phyloP scores from a whole-genome alignment of 768 basidiomycete species.

The Pleurotus citrinopileatus region DNA sequence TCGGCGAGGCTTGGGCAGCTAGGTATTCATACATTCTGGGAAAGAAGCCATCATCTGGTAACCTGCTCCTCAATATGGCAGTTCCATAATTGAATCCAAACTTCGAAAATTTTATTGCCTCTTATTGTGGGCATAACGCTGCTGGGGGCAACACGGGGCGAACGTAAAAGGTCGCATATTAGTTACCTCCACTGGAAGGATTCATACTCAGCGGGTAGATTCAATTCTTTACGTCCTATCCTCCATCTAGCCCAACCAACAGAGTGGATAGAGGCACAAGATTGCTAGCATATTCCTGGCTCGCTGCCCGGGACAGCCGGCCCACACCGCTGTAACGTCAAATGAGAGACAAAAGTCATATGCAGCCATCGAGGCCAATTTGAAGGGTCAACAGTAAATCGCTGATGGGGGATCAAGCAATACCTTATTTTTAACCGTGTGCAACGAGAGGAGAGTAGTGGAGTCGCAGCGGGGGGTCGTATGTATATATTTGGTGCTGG shows the following conservation, averaged over 20 bases:
- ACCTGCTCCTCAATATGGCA: not conserved
- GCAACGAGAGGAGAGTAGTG: too few relatives aligned
- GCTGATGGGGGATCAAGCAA: not conserved
- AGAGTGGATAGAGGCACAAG: too few relatives aligned
- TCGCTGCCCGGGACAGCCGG: too few relatives aligned
- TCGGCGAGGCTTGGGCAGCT: not conserved
- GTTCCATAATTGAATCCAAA: not conserved
- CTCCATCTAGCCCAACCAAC: not conserved
- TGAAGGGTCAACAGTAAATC: not conserved
- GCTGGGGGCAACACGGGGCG: not conserved
- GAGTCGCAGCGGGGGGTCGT: too few relatives aligned
- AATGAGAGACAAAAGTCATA: too few relatives aligned
- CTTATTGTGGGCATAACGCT: not conserved
- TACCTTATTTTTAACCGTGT: too few relatives aligned
- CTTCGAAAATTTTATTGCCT: conserved; percentile 3
- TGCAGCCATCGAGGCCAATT: conserved; percentile 5
- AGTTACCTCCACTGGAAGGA: not conserved
- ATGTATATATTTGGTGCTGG: too few relatives aligned
- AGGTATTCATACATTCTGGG: conserved; percentile 2
- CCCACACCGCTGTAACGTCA: too few relatives aligned
- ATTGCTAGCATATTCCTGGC: too few relatives aligned
- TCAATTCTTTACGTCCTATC: not conserved
- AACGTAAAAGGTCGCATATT: conserved; percentile 1
- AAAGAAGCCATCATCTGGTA: conserved; percentile 5
- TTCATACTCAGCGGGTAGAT: not conserved